Percentiles rank a stretch among this genome's conserved stretches.
phyloP scores from a whole-genome alignment of 2,329 filamentous ascomycete species.

The Lasiodiplodia hormozganensis region DNA sequence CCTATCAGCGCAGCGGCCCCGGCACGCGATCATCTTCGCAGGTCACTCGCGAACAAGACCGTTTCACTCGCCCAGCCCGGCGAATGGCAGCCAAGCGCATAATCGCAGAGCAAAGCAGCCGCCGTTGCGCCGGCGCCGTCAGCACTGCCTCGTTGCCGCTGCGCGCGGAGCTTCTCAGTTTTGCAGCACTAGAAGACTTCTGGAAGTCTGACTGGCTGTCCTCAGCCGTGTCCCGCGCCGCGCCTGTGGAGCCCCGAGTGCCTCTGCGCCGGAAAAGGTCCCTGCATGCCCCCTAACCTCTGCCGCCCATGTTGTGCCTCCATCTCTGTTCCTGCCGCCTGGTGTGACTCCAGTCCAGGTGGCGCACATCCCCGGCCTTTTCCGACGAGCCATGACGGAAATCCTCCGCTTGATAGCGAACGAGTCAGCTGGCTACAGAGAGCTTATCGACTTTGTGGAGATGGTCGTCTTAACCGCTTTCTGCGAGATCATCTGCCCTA shows the following conservation, averaged over 20 bases:
- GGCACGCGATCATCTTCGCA: conserved; percentile 15
- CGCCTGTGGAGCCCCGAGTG: not conserved
- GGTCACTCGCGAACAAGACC: conserved; percentile 18
- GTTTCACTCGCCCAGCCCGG: conserved; percentile 15
- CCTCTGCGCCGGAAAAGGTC: conserved; percentile 5
- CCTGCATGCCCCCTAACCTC: conserved; percentile 14
- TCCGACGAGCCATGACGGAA: not conserved
- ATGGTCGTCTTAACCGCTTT: not conserved
- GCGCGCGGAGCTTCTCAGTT: not conserved
- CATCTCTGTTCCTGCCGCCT: conserved; percentile 18
- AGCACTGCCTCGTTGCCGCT: conserved; percentile 2
- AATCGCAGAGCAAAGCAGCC: not conserved
- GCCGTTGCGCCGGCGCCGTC: not conserved
- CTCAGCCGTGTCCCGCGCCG: conserved; percentile 5
- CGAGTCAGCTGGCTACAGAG: conserved; percentile 11
- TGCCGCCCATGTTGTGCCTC: conserved; percentile 13
- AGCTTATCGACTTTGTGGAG: conserved; percentile 4
- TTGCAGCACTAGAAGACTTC: conserved; percentile 18
- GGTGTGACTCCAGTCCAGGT: not conserved
- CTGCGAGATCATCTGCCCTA: conserved; percentile 18
- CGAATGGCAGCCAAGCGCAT: conserved; percentile 13
- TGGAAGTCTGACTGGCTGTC: conserved; percentile 22
- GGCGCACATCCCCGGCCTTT: not conserved
- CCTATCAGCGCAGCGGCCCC: conserved; percentile 9
- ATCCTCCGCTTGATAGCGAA: conserved; percentile 4